Percentiles rank a stretch among this genome's conserved stretches.
Evolutionary conservation across 192 early-diverging fungal species (phyloP).

Genomic region (Entomortierella chlamydospora): DNA sequence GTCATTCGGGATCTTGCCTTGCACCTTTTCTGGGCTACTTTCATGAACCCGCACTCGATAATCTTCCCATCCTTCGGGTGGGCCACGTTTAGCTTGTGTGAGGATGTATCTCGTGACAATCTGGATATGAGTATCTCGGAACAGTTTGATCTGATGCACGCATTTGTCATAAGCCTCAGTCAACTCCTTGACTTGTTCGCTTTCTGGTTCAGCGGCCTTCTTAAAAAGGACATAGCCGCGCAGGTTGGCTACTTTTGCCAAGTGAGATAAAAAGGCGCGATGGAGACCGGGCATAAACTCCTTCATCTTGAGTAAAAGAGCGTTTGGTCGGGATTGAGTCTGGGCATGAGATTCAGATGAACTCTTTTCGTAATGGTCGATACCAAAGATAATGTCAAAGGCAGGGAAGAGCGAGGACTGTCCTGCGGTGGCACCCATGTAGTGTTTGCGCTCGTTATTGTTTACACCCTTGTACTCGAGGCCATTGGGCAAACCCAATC

Average conservation of each 20-base stretch:
- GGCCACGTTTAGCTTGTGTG: conserved; percentile 74
- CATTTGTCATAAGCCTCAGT: conserved; percentile 79
- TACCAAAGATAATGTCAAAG: conserved; percentile 86
- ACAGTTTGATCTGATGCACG: conserved; percentile 81
- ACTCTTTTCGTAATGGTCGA: conserved; percentile 82
- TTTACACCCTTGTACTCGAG: conserved; percentile 91
- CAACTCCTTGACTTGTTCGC: conserved; percentile 9
- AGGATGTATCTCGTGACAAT: conserved; percentile 95
- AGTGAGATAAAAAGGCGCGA: conserved; percentile 83
- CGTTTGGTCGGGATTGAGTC: conserved; percentile 55
- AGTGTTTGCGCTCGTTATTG: conserved; percentile 73
- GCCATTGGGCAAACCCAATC: conserved; percentile 75
- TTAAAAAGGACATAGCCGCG: conserved; percentile 69
- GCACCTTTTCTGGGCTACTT: background rate
- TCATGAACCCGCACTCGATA: conserved; percentile 35
- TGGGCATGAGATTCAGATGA: background rate
- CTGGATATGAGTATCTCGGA: conserved; percentile 92
- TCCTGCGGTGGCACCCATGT: conserved; percentile 89
- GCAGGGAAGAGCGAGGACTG: conserved; percentile 91
- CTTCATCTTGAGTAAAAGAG: conserved; percentile 82
- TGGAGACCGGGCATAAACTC: conserved; percentile 89
- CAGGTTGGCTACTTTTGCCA: conserved; percentile 69
- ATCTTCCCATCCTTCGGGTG: conserved; percentile 46
- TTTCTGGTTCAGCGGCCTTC: background rate
- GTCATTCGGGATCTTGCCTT: background rate